These are phyloP conservation scores for Syzygium malaccense DNA, from an alignment of 441 rosid species.

Conservation along the genomic window DNA sequence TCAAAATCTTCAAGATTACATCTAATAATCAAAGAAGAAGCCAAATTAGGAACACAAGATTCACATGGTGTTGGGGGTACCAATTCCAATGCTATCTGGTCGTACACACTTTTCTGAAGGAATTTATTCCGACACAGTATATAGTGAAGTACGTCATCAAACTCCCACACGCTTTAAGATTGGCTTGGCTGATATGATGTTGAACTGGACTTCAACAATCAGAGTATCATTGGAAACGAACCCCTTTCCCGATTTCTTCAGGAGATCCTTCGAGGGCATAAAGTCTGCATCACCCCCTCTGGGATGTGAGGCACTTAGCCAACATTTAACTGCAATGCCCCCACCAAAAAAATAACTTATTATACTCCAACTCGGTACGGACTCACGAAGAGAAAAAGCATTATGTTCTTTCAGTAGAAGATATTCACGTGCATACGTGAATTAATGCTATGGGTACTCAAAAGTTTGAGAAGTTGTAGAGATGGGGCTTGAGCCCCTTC, in stretches of 20 bases:
- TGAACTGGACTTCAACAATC: too few species aligned
- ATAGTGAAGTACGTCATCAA: background rate
- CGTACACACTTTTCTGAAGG: too few species aligned
- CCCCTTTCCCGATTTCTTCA: background rate
- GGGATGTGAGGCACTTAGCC: background rate
- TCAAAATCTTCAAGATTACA: background rate
- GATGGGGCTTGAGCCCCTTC: background rate
- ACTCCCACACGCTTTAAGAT: background rate
- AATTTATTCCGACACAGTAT: too few species aligned
- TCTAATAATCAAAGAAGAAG: background rate
- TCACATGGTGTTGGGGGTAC: background rate
- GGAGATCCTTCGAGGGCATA: background rate
- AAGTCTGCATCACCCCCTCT: rapidly evolving
- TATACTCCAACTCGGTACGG: background rate
- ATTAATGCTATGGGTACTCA: too few species aligned
- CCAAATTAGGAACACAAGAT: background rate
- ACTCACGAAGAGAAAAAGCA: too few species aligned
- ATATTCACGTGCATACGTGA: too few species aligned
- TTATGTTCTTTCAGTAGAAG: too few species aligned
- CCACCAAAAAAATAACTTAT: too few species aligned
- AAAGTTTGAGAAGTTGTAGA: background rate
- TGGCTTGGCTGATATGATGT: too few species aligned
- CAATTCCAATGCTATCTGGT: too few species aligned
- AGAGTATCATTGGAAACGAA: background rate
- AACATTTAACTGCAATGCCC: background rate